phyloP scores from a whole-genome alignment of 179 eudicot species.

The Amaranthus tricolor region DNA sequence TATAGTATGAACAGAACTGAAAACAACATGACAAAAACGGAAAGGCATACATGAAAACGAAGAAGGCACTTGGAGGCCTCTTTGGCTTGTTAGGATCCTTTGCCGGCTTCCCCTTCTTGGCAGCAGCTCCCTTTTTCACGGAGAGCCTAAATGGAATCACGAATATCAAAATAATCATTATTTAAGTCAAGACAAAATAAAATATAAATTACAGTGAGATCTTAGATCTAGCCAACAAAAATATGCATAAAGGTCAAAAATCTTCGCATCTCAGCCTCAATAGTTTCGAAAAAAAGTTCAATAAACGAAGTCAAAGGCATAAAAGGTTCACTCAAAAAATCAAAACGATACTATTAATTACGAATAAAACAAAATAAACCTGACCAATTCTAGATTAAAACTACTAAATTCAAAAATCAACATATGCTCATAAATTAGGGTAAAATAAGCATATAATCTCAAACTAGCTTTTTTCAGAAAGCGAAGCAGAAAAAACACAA shows the following conservation, averaged over 20 bases:
- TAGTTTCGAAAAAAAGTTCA: neutral
- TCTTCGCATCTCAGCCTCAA: neutral
- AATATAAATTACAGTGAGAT: neutral
- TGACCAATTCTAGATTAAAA: neutral
- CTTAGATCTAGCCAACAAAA: constrained; percentile 8
- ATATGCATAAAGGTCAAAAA: no score
- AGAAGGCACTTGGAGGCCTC: constrained; percentile 81
- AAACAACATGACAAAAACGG: neutral
- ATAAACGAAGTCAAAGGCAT: no score
- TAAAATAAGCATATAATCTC: no score
- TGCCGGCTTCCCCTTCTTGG: constrained; percentile 43
- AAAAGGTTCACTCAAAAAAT: neutral
- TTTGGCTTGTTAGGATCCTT: constrained; percentile 90
- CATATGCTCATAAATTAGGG: no score
- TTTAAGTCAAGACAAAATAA: neutral
- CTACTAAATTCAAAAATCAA: neutral
- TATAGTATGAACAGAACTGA: neutral
- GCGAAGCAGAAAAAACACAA: no score
- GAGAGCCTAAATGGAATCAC: constrained; percentile 38
- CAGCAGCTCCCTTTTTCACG: constrained; percentile 50
- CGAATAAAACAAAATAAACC: neutral
- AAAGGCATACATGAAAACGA: constrained; percentile 57
- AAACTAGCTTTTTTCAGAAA: no score
- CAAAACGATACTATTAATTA: no score
- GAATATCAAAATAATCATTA: neutral